Evolutionary conservation across 148 eudicot genomes (phyloP).

Genomic region (Rhododendron williamsianum): DNA sequence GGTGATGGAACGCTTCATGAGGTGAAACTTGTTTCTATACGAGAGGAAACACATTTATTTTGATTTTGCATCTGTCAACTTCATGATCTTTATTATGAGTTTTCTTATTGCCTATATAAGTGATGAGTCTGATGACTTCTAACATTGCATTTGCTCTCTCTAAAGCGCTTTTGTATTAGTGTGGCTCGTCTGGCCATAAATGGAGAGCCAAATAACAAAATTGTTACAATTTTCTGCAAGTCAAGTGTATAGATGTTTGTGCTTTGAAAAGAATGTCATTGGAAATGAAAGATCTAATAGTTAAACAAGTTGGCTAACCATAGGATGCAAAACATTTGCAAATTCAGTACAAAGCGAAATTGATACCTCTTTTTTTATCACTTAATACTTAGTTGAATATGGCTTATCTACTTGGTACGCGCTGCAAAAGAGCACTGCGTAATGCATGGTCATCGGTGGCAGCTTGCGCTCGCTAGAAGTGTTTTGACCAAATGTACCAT

Average conservation of each 20-base stretch:
- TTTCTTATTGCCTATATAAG: too few species aligned
- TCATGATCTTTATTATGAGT: background rate
- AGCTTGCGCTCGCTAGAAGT: background rate
- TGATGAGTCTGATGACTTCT: background rate
- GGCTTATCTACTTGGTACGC: background rate
- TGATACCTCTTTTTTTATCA: background rate
- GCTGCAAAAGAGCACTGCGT: background rate
- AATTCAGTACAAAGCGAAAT: background rate
- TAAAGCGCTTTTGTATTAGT: background rate
- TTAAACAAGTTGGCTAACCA: background rate
- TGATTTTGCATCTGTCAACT: background rate
- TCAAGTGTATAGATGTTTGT: background rate
- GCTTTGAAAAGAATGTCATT: background rate
- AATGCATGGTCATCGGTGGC: background rate
- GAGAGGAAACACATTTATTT: background rate
- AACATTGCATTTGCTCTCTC: background rate
- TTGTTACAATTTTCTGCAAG: background rate
- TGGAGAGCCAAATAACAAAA: background rate
- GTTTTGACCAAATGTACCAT: background rate
- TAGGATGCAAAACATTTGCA: background rate
- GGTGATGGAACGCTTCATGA: conserved; percentile 99
- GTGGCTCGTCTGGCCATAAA: background rate
- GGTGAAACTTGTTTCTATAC: conserved; percentile 33
- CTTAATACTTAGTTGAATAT: background rate
- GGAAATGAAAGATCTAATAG: background rate